phyloP scores from a whole-genome alignment of 116 monocot species.

The Posidonia oceanica region DNA sequence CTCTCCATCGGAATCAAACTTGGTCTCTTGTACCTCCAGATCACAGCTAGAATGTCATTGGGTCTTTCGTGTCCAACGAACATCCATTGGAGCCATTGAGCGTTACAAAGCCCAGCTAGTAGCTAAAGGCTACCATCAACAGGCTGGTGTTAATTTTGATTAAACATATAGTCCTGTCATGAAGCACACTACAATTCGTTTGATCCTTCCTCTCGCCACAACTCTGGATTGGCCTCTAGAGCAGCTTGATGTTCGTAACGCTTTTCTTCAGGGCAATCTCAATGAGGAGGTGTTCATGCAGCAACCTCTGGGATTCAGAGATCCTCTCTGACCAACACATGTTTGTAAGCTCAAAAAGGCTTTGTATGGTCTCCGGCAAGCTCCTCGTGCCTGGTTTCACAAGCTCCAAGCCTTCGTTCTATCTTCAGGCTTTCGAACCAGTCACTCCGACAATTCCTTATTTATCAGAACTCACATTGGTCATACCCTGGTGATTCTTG shows the following conservation, averaged over 20 bases:
- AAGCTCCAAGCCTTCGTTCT: neutral
- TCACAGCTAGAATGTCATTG: no score
- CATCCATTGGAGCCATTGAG: neutral
- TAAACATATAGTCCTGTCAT: neutral
- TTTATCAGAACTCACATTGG: neutral
- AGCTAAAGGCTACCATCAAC: neutral
- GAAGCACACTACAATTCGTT: neutral
- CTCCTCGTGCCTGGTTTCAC: no score
- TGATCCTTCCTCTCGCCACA: neutral
- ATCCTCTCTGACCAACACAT: neutral
- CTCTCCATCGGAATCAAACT: no score
- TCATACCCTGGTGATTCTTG: neutral
- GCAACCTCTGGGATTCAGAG: neutral
- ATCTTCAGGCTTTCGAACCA: neutral
- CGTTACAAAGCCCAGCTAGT: neutral
- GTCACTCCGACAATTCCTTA: fast-evolving
- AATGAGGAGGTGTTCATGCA: neutral
- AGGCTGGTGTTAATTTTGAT: neutral
- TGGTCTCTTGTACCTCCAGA: no score
- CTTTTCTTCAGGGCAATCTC: neutral
- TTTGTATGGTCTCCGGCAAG: neutral
- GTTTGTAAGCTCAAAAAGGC: neutral
- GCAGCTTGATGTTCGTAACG: neutral
- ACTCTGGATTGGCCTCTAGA: neutral
- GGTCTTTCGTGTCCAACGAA: neutral